Base-by-base conservation (phyloP, 2,329 filamentous ascomycete genomes). In the Westerdykella aurantiaca region DNA sequence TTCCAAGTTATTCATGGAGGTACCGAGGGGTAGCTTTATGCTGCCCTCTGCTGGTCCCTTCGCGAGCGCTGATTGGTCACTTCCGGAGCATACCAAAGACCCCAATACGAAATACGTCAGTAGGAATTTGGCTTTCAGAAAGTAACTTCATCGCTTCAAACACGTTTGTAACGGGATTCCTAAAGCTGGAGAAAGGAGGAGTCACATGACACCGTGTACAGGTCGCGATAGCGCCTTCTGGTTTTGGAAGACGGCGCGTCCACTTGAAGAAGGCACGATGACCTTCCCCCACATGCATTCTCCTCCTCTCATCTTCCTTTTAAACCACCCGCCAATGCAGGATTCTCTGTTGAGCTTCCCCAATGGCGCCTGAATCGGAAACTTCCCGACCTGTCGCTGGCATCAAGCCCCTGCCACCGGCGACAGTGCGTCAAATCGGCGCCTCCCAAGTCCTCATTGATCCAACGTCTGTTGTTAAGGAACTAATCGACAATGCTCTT, bases 401-500 rank as follows among this genome's bases (percentile, higher is more conserved):
- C 37, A 74, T 75, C 45, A 56, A 67, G 38, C 66, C 66, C 43
- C 67, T 75, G 12, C 66, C 70, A 23, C 58, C 64, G 34, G 55
- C 62, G 4, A 70, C 70, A 12, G 69, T 76, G 17, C 74, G 75
- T 38, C 74, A 79, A 10, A 71, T 90, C 6, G 77, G 80, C 31
- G 80, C 84, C 6, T 72, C 78, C 2, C 72, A 82, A 52, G 73
- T 76, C 37, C 74, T 89, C 39, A 72, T 76, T 5, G 78, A 79
- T 6, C 76, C 85, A 0, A 68, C 72, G 11, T 76, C 78, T 10
- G 68, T 87, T 2, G 77, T 88, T 53, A 90, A 90, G 59, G 86
- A 90, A 64, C 78, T 90, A 4, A 65, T 90, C 25, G 86, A 90
- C 54, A 90, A 91, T 63, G 76, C 85, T 35, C 75, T 90, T 16